These are phyloP conservation scores for Trichoderma gamsii DNA, from an alignment of 495 filamentous ascomycete species.

Conservation along the genomic window DNA sequence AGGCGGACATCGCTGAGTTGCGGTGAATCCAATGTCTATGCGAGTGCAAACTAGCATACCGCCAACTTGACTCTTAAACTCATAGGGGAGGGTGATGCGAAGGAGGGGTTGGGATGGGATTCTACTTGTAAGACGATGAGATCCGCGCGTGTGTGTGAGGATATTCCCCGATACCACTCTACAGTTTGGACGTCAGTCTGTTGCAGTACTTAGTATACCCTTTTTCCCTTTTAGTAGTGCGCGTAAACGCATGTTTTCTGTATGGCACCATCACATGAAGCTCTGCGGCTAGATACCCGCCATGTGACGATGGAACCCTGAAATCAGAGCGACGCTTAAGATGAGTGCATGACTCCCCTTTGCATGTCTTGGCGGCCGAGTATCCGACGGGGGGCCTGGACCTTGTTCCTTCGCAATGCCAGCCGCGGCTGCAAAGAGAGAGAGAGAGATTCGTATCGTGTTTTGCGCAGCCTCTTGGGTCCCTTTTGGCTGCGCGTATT, in stretches of 20 bases:
- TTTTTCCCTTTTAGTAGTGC: slow-evolving; percentile 1
- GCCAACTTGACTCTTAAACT: not conserved
- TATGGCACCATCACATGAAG: slow-evolving; percentile 7
- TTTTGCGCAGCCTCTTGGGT: not conserved
- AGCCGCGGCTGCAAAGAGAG: too few relatives aligned
- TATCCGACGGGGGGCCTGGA: not conserved
- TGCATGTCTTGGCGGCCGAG: slow-evolving; percentile 8
- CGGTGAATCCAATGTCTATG: not conserved
- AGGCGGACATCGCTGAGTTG: not conserved
- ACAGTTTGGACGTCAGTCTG: too few relatives aligned
- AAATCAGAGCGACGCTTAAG: not conserved
- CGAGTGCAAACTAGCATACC: not conserved
- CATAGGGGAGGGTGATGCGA: not conserved
- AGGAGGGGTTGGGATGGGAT: not conserved
- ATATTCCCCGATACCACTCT: not conserved
- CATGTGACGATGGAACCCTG: slow-evolving; percentile 3
- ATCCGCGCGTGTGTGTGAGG: not conserved
- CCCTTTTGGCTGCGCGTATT: not conserved
- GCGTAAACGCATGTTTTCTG: not conserved
- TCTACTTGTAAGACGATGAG: not conserved
- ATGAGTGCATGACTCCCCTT: slow-evolving; percentile 12
- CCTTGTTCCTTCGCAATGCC: too few relatives aligned
- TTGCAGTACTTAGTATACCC: not conserved
- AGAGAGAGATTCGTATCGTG: not conserved
- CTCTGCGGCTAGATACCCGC: not conserved